Conservation (phyloP, 768 basidiomycete species). For the Hericium coralloides region DNA sequence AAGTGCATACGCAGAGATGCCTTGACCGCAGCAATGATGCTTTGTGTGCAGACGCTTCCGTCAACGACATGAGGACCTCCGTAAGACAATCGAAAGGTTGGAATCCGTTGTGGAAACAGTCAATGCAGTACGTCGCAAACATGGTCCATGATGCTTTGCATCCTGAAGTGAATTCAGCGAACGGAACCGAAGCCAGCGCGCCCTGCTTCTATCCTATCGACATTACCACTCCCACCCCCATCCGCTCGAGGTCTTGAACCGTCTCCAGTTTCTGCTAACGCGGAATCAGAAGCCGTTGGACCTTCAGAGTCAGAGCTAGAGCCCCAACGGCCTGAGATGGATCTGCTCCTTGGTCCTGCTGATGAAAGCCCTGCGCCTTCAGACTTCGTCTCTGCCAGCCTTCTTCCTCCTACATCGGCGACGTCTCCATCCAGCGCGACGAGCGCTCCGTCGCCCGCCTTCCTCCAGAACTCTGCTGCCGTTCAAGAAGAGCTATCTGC, state of each 20-base stretch:
- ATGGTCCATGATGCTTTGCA: background rate
- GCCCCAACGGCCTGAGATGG: background rate
- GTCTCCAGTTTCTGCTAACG: slow-evolving; percentile 14
- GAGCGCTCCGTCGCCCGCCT: slow-evolving; percentile 20
- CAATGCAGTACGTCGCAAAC: slow-evolving; percentile 35
- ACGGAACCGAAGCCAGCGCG: slow-evolving; percentile 30
- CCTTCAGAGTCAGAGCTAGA: background rate
- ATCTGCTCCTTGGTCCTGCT: slow-evolving; percentile 4
- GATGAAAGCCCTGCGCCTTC: background rate
- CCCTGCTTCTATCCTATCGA: slow-evolving; percentile 43
- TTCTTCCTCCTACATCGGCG: slow-evolving; percentile 20
- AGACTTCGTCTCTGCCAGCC: slow-evolving; percentile 22
- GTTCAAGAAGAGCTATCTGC: slow-evolving; percentile 68
- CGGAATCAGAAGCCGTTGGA: slow-evolving; percentile 7
- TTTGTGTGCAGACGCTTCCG: slow-evolving; percentile 28
- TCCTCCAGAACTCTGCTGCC: slow-evolving; percentile 42
- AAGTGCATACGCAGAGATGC: background rate
- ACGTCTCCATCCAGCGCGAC: slow-evolving; percentile 17
- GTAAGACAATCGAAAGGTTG: slow-evolving; percentile 42
- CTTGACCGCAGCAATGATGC: background rate
- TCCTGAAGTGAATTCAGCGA: slow-evolving; percentile 23
- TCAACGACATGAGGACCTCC: slow-evolving; percentile 37
- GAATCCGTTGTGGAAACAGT: slow-evolving; percentile 44
- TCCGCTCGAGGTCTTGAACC: slow-evolving; percentile 4
- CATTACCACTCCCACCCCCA: slow-evolving; percentile 36